Conservation (phyloP, 305 asterid genomes). For the Fraxinus albicans region DNA sequence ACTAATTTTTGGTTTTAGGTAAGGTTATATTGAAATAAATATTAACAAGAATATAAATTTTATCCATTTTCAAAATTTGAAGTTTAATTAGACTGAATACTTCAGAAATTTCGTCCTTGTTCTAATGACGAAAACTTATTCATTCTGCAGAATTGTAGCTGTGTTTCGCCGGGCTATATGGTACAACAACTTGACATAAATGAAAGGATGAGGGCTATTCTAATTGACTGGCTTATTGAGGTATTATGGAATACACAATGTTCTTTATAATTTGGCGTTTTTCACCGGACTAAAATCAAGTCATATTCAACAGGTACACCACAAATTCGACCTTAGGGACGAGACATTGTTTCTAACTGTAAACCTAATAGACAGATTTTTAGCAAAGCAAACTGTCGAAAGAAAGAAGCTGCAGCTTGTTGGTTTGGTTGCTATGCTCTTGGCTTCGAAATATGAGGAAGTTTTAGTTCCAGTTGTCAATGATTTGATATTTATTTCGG, state of each 20-base stretch:
- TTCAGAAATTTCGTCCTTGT: neutral
- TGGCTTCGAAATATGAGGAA: slow-evolving; percentile 94
- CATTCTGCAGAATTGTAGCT: slow-evolving; percentile 55
- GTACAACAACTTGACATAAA: slow-evolving; percentile 73
- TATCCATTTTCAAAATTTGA: neutral
- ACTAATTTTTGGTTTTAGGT: neutral
- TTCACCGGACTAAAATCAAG: slow-evolving; percentile 38
- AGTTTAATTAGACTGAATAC: neutral
- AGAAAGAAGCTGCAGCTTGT: slow-evolving; percentile 87
- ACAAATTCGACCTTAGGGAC: slow-evolving; percentile 82
- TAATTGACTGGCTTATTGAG: slow-evolving; percentile 95
- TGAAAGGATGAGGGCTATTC: slow-evolving; percentile 82
- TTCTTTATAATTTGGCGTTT: neutral
- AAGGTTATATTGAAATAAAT: neutral
- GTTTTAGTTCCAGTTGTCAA: slow-evolving; percentile 82
- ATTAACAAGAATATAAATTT: neutral
- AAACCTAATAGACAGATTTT: slow-evolving; percentile 78
- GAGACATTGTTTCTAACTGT: slow-evolving; percentile 84
- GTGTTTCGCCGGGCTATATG: slow-evolving; percentile 81
- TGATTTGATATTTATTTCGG: slow-evolving; percentile 80
- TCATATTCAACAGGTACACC: slow-evolving; percentile 63
- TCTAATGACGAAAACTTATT: neutral
- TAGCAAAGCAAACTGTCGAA: slow-evolving; percentile 70
- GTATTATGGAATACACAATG: neutral
- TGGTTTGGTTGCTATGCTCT: slow-evolving; percentile 84